Evolutionary conservation across 257 asterid species (phyloP).

Genomic region (Nyctanthes arbortristis): DNA sequence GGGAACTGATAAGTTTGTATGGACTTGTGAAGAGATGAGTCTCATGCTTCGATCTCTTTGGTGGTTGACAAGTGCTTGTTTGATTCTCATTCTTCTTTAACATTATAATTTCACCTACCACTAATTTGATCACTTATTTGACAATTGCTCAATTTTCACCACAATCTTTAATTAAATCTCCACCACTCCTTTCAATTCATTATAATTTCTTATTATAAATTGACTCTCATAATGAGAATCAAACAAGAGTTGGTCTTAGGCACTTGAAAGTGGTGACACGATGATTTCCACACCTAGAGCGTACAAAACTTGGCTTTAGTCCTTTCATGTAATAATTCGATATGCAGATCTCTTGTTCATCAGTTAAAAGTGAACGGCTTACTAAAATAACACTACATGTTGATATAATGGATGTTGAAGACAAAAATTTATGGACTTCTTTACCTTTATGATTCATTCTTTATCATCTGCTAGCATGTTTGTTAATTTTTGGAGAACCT

Average conservation of each 20-base stretch:
- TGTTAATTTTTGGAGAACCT: not conserved
- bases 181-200: too few species aligned
- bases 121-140: too few species aligned
- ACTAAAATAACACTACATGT: not conserved
- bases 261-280: not conserved
- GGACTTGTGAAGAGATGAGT: constrained; percentile 12
- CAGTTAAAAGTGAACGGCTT: constrained; percentile 6
- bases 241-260: not conserved
- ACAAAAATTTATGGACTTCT: not conserved
- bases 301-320: not conserved
- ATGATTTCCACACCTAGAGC: not conserved
- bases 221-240: too few species aligned
- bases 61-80: too few species aligned
- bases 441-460: not conserved
- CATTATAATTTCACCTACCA: too few species aligned
- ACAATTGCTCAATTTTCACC: too few species aligned
- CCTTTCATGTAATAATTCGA: not conserved
- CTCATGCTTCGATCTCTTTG: constrained; percentile 14
- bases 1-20: constrained; percentile 5
- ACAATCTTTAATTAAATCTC: too few species aligned
- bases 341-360: not conserved
- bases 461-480: constrained; percentile 4
- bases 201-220: too few species aligned
- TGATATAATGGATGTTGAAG: not conserved
- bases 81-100: too few species aligned